Base-by-base conservation (phyloP, 352 stramenopile genomes). In the Pythium dissimile region DNA sequence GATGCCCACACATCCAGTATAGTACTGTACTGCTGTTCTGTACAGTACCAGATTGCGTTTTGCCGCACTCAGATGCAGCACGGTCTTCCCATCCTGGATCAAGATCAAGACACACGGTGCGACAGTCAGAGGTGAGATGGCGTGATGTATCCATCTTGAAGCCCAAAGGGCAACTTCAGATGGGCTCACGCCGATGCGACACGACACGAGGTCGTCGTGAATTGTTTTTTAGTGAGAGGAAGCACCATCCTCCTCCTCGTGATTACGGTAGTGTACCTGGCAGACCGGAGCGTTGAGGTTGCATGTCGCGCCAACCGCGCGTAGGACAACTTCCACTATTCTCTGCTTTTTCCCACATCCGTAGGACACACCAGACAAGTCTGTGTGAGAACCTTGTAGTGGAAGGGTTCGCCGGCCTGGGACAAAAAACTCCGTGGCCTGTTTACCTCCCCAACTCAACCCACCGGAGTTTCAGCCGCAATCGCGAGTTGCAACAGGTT, bases 41-140 rank as follows among this genome's bases (percentile, higher is more conserved):
- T n/a, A n/a, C n/a, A n/a, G n/a, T n/a, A n/a, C n/a, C n/a, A 72
- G 39, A 38, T 69, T 73, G 13, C 67, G 61, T 32, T 69, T 67
- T 24, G 68, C 61, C 21, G 52, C 59, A 0, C 66, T 66, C 3
- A 56, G 20, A 44, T 76, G 72, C 27, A 81, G 47, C 18, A 74
- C 46, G 27, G 69, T 76, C 42, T 66, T 63, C 11, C 69, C 66
- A 47, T 76, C 64, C 72, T 78, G 37, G 48, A 9, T 20, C 35
- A 38, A 46, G 23, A 41, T 37, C 16, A 23, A 20, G 23, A 18
- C 16, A 30, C n/a, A 34, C 28, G 28, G 38, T 46, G 21, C 31
- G n/a, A 26, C 59, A 53, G 9, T n/a, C n/a, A n/a, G n/a, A n/a
- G n/a, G n/a, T n/a, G n/a, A n/a, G n/a, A n/a, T n/a, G 7, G 31